Conservation (phyloP, 495 filamentous ascomycete species). For the Xylaria flabelliformis region DNA sequence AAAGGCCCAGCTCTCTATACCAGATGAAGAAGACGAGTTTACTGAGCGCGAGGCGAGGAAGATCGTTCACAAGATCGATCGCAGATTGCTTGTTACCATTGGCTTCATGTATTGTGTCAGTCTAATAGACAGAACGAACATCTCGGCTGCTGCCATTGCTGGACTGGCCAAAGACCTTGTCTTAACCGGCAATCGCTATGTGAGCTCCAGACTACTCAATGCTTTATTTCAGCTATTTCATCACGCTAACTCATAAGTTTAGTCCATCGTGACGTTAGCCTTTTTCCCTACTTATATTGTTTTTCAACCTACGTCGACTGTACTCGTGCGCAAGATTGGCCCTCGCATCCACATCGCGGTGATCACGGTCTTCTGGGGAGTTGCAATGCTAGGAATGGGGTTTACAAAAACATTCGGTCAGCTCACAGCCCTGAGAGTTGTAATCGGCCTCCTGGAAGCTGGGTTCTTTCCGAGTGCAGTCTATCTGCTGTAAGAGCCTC, state of each 20-base stretch:
- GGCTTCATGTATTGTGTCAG: constrained; percentile 66
- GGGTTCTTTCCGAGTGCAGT: constrained; percentile 67
- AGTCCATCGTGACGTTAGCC: constrained; percentile 60
- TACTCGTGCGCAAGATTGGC: constrained; percentile 63
- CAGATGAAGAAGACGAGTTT: constrained; percentile 27
- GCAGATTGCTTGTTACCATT: constrained; percentile 62
- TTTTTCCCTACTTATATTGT: constrained; percentile 68
- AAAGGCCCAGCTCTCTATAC: constrained; percentile 25
- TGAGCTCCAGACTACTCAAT: constrained; percentile 27
- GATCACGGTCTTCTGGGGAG: constrained; percentile 57
- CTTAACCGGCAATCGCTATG: constrained; percentile 54
- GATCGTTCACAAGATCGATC: constrained; percentile 63
- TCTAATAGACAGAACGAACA: constrained; percentile 68
- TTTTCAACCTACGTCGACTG: constrained; percentile 58
- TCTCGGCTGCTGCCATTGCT: constrained; percentile 62
- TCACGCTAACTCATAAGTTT: constrained; percentile 33
- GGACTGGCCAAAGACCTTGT: constrained; percentile 59
- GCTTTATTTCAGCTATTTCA: not conserved
- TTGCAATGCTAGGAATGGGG: constrained; percentile 63
- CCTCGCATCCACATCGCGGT: constrained; percentile 58
- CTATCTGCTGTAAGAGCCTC: constrained; percentile 55
- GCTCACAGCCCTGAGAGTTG: constrained; percentile 58
- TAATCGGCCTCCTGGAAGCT: constrained; percentile 66
- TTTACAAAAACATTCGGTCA: constrained; percentile 56
- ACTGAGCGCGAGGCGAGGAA: constrained; percentile 37